A percentile compares a stretch with the other conserved stretches of the same genome.
Conservation (phyloP, 176 grass and related monocot genomes). For the Zea mays region Zm-B73-REFERENCE-NAM-5.0 NC_050105.1:103701501-103702000, state of each 20-base stretch:
- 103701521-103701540: background rate
- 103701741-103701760: background rate
- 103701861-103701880: background rate
- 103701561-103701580: background rate
- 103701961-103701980: background rate
- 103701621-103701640: background rate
- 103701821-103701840: background rate
- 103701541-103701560: background rate
- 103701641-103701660: background rate
- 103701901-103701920: background rate
- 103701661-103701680: background rate
- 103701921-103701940: background rate
- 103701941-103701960: background rate
- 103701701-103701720: background rate
- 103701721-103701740: background rate
- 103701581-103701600: slow-evolving; percentile 17
- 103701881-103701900: background rate
- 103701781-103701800: background rate
- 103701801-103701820: background rate
- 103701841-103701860: background rate
- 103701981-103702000: background rate
- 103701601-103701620: rapidly evolving
- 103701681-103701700: background rate
- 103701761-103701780: background rate
- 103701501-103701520: background rate